phyloP scores from a whole-genome alignment of 2,329 filamentous ascomycete species.

The Immersiporthe knoxdaviesiana region DNA sequence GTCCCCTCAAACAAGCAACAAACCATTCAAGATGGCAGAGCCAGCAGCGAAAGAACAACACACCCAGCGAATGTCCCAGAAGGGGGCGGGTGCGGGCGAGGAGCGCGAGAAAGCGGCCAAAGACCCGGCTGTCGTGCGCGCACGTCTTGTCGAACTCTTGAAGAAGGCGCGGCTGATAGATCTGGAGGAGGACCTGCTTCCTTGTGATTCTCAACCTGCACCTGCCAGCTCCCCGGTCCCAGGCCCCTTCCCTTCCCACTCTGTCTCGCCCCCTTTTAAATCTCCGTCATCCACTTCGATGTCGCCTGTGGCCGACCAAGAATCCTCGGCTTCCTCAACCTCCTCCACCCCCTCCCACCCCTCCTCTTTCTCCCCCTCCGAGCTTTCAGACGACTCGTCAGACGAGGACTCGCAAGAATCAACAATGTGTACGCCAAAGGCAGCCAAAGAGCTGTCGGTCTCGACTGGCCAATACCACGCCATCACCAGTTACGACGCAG shows the following conservation, averaged over 20 bases:
- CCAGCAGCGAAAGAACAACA: neutral
- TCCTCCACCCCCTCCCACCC: too few relatives aligned
- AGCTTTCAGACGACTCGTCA: neutral
- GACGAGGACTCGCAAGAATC: neutral
- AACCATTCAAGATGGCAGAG: neutral
- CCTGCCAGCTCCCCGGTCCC: neutral
- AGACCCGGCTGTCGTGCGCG: neutral
- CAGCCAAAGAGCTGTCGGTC: constrained; percentile 15
- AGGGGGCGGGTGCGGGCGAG: neutral
- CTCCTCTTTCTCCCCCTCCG: neutral
- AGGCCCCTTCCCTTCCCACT: neutral
- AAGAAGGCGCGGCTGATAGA: neutral
- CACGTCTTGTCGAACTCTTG: neutral
- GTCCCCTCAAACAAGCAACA: neutral
- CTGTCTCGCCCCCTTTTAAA: neutral
- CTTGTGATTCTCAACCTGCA: neutral
- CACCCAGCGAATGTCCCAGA: neutral
- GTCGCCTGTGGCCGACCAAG: neutral
- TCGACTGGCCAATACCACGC: neutral
- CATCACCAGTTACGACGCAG: neutral
- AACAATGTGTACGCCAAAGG: neutral
- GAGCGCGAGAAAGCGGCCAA: neutral
- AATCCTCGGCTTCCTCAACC: neutral
- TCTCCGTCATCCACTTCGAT: neutral
- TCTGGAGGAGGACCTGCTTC: neutral